These are phyloP conservation scores for Phoma sp. DNA, from an alignment of 2,329 filamentous ascomycete species.

Conservation along the genomic window DNA sequence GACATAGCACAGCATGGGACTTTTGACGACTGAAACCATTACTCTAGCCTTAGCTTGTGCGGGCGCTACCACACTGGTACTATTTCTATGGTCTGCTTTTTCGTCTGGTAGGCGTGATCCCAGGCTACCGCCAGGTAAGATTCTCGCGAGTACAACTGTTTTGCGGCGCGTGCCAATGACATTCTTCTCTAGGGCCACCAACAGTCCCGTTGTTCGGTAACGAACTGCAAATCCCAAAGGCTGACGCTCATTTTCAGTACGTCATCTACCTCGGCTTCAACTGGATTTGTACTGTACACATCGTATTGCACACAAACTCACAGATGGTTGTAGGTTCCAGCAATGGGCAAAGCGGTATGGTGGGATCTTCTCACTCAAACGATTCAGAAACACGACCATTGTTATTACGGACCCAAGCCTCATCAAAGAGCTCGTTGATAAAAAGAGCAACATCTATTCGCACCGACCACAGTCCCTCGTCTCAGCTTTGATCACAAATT, in stretches of 20 bases:
- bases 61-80: neutral
- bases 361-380: conserved; percentile 20
- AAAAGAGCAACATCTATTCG: conserved; percentile 17
- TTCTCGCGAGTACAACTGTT: neutral
- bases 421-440: conserved; percentile 16
- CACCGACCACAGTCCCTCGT: conserved; percentile 11
- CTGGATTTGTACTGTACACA: neutral
- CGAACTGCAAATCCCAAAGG: conserved; percentile 17
- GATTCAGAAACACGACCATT: conserved; percentile 13
- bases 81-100: conserved; percentile 6
- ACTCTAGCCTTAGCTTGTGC: neutral
- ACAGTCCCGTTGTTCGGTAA: conserved; percentile 19
- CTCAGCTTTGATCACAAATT: conserved; percentile 51
- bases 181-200: conserved; percentile 9
- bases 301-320: neutral
- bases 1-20: neutral
- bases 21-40: neutral
- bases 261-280: neutral
- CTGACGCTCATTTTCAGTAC: conserved; percentile 14
- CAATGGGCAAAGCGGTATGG: conserved; percentile 18
- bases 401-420: conserved; percentile 10
- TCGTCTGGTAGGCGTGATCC: conserved; percentile 7
- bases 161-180: neutral
- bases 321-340: neutral
- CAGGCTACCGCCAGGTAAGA: conserved; percentile 11